phyloP scores from a whole-genome alignment of 306 rosid species.

The Dalbergia cultrata region DNA sequence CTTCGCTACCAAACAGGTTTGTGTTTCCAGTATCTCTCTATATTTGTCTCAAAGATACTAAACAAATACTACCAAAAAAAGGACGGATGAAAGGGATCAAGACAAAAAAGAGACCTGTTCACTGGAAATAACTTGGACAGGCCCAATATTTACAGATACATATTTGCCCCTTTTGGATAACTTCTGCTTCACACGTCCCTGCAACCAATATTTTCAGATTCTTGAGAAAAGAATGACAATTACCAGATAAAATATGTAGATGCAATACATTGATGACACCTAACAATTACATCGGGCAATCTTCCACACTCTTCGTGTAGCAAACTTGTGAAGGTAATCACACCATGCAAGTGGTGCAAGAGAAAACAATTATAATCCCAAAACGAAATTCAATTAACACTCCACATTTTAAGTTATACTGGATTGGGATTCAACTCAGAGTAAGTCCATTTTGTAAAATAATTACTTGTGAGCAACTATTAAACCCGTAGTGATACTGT shows the following conservation, averaged over 20 bases:
- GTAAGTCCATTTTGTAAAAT: slow-evolving; percentile 25
- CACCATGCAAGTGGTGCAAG: not conserved
- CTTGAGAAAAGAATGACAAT: slow-evolving; percentile 25
- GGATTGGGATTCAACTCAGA: slow-evolving; percentile 16
- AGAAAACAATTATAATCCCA: slow-evolving; percentile 28
- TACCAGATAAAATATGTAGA: slow-evolving; percentile 2
- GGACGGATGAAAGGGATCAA: slow-evolving; percentile 23
- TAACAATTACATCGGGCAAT: slow-evolving; percentile 10
- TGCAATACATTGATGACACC: slow-evolving; percentile 1
- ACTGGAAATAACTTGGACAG: slow-evolving; percentile 90
- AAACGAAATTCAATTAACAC: slow-evolving; percentile 4
- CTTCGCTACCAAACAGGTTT: no score
- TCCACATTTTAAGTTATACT: slow-evolving; percentile 23
- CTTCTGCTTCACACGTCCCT: slow-evolving; percentile 93
- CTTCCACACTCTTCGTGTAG: slow-evolving; percentile 19
- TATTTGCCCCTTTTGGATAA: slow-evolving; percentile 88
- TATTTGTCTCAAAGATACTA: no score
- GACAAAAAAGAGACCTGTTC: slow-evolving; percentile 79
- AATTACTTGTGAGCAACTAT: slow-evolving; percentile 5
- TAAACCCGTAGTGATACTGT: not conserved
- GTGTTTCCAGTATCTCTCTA: no score
- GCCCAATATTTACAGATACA: slow-evolving; percentile 96
- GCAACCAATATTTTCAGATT: slow-evolving; percentile 43
- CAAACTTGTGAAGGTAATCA: slow-evolving; percentile 40
- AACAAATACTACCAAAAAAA: no score